Percentiles rank a stretch among this genome's conserved stretches.
phyloP scores from a whole-genome alignment of 2,329 filamentous ascomycete genomes.

The Aspergillus oerlinghausenensis region DNA sequence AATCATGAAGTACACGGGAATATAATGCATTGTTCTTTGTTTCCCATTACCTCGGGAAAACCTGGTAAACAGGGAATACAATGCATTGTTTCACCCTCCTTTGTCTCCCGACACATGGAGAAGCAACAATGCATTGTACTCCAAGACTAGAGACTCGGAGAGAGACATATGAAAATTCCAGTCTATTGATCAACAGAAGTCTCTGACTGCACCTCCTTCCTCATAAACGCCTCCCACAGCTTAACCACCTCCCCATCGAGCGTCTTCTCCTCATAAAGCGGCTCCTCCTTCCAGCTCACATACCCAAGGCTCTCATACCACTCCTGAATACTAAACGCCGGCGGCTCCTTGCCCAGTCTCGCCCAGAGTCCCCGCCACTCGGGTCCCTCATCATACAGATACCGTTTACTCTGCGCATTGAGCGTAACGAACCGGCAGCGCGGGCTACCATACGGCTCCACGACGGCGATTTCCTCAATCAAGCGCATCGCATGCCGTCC shows the following conservation, averaged over 20 bases:
- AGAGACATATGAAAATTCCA: not conserved
- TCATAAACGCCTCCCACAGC: slow-evolving; percentile 16
- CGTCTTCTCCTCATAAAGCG: slow-evolving; percentile 4
- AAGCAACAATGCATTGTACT: not conserved
- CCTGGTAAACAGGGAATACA: no score
- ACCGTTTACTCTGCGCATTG: slow-evolving; percentile 11
- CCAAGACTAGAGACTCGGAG: not conserved
- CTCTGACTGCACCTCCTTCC: slow-evolving; percentile 5
- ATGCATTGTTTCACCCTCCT: not conserved
- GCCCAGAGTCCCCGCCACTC: slow-evolving; percentile 12
- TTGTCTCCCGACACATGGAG: no score
- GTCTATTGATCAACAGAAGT: not conserved
- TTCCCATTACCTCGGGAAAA: no score
- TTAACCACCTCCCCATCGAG: slow-evolving; percentile 9
- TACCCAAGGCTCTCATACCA: slow-evolving; percentile 18
- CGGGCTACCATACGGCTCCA: not conserved
- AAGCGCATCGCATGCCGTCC: not conserved
- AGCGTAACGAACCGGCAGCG: not conserved
- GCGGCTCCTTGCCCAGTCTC: slow-evolving; percentile 5
- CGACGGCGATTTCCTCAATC: not conserved
- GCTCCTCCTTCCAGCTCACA: slow-evolving; percentile 15
- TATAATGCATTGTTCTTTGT: no score
- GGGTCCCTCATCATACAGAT: slow-evolving; percentile 12
- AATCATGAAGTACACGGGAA: not conserved
- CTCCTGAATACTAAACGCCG: slow-evolving; percentile 13